Evolutionary conservation across 306 rosid genomes (phyloP).

Genomic region (Prunus fruticosa): DNA sequence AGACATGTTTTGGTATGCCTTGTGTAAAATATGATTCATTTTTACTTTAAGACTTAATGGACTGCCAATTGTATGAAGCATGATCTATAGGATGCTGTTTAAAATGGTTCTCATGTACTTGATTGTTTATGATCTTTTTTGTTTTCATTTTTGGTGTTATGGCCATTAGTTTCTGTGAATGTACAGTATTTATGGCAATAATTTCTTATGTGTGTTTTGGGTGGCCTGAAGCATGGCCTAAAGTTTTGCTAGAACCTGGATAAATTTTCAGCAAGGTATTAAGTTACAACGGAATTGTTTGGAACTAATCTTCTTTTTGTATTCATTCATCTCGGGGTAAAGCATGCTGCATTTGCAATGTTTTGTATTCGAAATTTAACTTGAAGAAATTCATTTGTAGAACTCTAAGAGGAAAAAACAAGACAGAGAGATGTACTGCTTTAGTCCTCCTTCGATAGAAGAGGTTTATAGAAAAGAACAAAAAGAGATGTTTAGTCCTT

Average conservation of each 20-base stretch:
- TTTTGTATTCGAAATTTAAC: background rate
- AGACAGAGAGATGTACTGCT: background rate
- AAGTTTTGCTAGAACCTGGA: background rate
- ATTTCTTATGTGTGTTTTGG: background rate
- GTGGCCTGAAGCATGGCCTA: background rate
- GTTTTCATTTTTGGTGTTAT: background rate
- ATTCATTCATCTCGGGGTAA: background rate
- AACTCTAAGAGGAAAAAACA: background rate
- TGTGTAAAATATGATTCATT: background rate
- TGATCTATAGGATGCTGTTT: background rate
- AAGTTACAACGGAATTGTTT: background rate
- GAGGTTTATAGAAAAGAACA: background rate
- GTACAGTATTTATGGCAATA: background rate
- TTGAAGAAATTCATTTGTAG: background rate
- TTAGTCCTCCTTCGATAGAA: background rate
- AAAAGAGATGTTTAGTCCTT: background rate
- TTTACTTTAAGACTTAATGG: background rate
- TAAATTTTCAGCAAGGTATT: background rate
- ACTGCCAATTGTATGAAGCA: background rate
- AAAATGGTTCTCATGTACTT: background rate
- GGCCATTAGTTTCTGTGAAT: background rate
- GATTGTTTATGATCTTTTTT: background rate
- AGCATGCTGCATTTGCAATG: background rate
- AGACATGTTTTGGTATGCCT: constrained; percentile 1
- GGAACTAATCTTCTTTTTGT: background rate